These are phyloP conservation scores for Logfia minima DNA, from an alignment of 129 eudicot species.

Conservation along the genomic window DNA sequence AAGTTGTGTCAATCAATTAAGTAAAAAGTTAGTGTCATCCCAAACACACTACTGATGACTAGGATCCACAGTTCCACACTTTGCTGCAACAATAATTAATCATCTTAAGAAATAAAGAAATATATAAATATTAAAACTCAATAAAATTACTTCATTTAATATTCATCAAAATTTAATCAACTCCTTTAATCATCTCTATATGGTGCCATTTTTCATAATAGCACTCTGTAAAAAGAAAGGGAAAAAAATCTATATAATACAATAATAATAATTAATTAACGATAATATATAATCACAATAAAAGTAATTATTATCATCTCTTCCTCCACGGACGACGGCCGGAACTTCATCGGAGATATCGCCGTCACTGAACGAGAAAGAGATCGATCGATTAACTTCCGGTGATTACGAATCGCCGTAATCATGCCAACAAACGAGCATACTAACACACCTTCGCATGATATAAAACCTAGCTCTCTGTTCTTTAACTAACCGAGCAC, in stretches of 20 bases:
- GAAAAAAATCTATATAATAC: not conserved
- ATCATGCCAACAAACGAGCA: slow-evolving; percentile 75
- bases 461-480: slow-evolving; percentile 73
- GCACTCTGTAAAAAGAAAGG: not conserved
- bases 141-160: not conserved
- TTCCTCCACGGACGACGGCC: slow-evolving; percentile 37
- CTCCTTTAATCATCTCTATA: not conserved
- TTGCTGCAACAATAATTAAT: not conserved
- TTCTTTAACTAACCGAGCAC: slow-evolving; percentile 59
- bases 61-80: not conserved
- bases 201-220: not conserved
- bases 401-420: slow-evolving; percentile 42
- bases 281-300: too few species aligned
- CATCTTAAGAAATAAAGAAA: not conserved
- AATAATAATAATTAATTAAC: too few species aligned
- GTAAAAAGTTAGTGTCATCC: not conserved
- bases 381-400: not conserved
- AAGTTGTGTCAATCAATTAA: too few species aligned
- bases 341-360: slow-evolving; percentile 9
- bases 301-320: not conserved
- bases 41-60: not conserved
- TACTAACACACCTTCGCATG: slow-evolving; percentile 63
- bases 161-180: slow-evolving; percentile 12
- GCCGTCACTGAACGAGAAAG: slow-evolving; percentile 10
- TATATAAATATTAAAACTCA: not conserved